Conservation (phyloP, 805 yeast species). For the Wickerhamiella azyma region DNA sequence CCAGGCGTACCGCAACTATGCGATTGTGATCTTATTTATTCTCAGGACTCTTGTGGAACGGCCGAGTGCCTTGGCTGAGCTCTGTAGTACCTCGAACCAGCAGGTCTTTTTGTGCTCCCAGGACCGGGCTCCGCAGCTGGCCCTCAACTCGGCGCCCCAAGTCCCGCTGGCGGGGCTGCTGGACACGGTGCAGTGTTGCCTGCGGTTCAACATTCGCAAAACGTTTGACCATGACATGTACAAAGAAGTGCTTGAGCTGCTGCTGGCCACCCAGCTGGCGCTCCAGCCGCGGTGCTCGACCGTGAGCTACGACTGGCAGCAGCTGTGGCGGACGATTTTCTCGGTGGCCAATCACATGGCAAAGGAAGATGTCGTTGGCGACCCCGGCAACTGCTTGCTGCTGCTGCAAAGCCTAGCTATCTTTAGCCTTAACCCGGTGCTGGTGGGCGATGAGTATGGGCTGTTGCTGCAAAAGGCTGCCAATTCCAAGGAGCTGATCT, state of each 20-base stretch:
- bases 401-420: slow-evolving; percentile 20
- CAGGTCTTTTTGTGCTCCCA: slow-evolving; percentile 17
- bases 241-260: slow-evolving; percentile 15
- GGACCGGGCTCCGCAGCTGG: slow-evolving; percentile 20
- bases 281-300: slow-evolving; percentile 12
- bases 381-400: slow-evolving; percentile 5
- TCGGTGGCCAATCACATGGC: slow-evolving; percentile 21
- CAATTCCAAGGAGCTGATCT: slow-evolving; percentile 19
- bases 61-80: slow-evolving; percentile 9
- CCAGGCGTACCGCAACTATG: slow-evolving; percentile 20
- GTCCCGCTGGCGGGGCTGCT: slow-evolving; percentile 24
- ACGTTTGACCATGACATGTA: slow-evolving; percentile 22
- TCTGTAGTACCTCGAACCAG: slow-evolving; percentile 10
- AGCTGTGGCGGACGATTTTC: slow-evolving; percentile 26
- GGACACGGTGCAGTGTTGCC: slow-evolving; percentile 23
- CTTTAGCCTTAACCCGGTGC: slow-evolving; percentile 23
- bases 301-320: slow-evolving; percentile 27
- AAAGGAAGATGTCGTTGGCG: slow-evolving; percentile 6
- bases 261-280: slow-evolving; percentile 19
- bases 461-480: slow-evolving; percentile 24
- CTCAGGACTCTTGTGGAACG: slow-evolving; percentile 24
- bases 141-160: slow-evolving; percentile 18
- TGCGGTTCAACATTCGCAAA: slow-evolving; percentile 24
- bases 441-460: slow-evolving; percentile 22
- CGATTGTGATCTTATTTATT: slow-evolving; percentile 23